Evolutionary conservation across 2,329 filamentous ascomycete genomes (phyloP).

Genomic region (Diplodia mutila): DNA sequence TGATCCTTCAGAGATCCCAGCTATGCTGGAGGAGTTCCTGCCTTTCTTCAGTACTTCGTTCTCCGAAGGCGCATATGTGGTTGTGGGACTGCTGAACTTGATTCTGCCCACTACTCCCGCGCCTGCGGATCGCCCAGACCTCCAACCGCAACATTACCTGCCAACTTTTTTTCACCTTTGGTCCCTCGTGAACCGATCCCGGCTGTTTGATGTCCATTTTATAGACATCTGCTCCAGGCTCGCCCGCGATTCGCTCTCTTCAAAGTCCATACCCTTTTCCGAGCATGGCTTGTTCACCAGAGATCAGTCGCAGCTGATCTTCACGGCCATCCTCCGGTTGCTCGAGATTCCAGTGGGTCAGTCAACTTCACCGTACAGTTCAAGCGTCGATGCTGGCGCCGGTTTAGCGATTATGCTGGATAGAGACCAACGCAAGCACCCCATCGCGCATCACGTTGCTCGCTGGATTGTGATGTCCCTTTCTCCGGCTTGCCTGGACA

Average conservation of each 20-base stretch:
- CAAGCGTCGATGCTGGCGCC: conserved; percentile 76
- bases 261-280: conserved; percentile 75
- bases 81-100: conserved; percentile 83
- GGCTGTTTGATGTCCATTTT: conserved; percentile 81
- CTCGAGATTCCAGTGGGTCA: conserved; percentile 97
- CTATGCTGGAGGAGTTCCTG: conserved; percentile 61
- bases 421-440: conserved; percentile 91
- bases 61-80: conserved; percentile 87
- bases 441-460: conserved; percentile 87
- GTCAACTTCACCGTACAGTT: conserved; percentile 87
- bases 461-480: conserved; percentile 92
- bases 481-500: conserved; percentile 78
- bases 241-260: conserved; percentile 79
- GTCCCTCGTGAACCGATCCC: conserved; percentile 90
- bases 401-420: conserved; percentile 87
- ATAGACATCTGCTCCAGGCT: conserved; percentile 88
- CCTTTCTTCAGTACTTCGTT: conserved; percentile 87
- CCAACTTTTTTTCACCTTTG: conserved; percentile 96
- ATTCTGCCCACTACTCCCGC: conserved; percentile 83
- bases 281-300: conserved; percentile 89
- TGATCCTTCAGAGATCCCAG: conserved; percentile 81
- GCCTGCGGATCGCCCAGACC: conserved; percentile 69
- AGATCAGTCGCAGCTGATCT: conserved; percentile 89
- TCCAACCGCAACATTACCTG: conserved; percentile 86
- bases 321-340: conserved; percentile 84